Evolutionary conservation across 129 eudicot species (phyloP).

Genomic region (Calendula officinalis): DNA sequence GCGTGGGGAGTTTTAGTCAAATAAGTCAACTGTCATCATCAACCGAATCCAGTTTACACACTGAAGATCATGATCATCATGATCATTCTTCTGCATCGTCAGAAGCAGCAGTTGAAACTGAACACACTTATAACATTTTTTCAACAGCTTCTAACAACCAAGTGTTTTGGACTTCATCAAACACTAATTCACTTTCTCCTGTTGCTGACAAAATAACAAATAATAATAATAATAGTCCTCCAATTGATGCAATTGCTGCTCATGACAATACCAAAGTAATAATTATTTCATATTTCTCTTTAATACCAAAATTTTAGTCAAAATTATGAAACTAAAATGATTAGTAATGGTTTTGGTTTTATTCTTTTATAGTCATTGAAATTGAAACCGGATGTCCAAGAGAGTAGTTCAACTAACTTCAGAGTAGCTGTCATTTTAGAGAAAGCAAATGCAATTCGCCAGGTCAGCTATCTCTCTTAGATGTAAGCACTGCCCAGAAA

Average conservation of each 20-base stretch:
- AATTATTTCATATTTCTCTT: conserved; percentile 13
- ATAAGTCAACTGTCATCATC: background rate
- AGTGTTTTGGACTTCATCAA: conserved; percentile 30
- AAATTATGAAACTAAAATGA: background rate
- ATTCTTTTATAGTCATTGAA: no score
- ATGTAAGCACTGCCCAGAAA: no score
- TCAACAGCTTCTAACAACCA: conserved; percentile 37
- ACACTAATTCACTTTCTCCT: conserved; percentile 18
- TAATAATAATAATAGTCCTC: conserved; percentile 62
- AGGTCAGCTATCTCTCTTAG: conserved; percentile 43
- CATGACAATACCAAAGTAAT: conserved; percentile 84
- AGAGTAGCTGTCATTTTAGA: conserved; percentile 83
- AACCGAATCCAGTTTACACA: conserved; percentile 8
- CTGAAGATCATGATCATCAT: conserved; percentile 30
- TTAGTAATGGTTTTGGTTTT: no score
- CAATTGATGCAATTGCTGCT: conserved; percentile 67
- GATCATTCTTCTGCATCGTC: conserved; percentile 22
- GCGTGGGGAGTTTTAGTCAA: background rate
- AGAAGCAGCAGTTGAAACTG: conserved; percentile 25
- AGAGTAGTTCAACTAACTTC: conserved; percentile 70
- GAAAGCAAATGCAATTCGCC: conserved; percentile 86
- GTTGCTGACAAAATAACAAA: conserved; percentile 35
- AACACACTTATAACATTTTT: background rate
- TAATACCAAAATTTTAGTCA: conserved; percentile 7
- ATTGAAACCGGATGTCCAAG: no score